These are phyloP conservation scores for Lentinula detonsa DNA, from an alignment of 768 basidiomycete species.

Conservation along the genomic window DNA sequence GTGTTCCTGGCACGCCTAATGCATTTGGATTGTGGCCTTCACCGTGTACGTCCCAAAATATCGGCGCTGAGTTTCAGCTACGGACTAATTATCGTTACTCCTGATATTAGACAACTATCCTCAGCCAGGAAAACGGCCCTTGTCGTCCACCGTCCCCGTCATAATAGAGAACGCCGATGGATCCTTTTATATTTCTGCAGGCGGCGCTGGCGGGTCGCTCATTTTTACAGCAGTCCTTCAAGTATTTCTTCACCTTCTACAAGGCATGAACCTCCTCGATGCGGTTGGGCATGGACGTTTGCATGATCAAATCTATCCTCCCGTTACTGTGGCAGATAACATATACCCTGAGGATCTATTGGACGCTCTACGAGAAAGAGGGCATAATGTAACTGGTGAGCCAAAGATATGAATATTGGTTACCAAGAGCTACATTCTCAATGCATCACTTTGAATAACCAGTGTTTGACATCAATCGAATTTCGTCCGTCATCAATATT, in stretches of 20 bases:
- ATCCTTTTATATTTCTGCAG: conserved; percentile 65
- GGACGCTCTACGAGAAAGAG: conserved; percentile 34
- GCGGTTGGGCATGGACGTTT: conserved; percentile 61
- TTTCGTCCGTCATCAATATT: conserved; percentile 72
- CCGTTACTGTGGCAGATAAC: conserved; percentile 36
- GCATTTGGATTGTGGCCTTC: conserved; percentile 79
- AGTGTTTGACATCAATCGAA: conserved; percentile 66
- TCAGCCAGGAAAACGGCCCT: conserved; percentile 78
- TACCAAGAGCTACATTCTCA: neutral
- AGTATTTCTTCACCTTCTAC: conserved; percentile 70
- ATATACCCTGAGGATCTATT: conserved; percentile 36
- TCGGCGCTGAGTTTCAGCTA: neutral
- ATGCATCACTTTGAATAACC: neutral
- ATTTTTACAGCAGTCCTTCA: conserved; percentile 83
- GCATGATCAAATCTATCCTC: conserved; percentile 64
- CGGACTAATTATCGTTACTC: conserved; percentile 1
- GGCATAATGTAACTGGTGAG: conserved; percentile 53
- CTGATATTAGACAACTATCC: conserved; percentile 73
- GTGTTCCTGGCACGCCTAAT: conserved; percentile 78
- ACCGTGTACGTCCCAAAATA: conserved; percentile 45
- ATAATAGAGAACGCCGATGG: conserved; percentile 78
- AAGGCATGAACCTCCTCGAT: conserved; percentile 65
- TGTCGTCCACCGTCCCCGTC: conserved; percentile 79
- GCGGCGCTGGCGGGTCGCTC: conserved; percentile 83
- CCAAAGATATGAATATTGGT: neutral